Evolutionary conservation across 2,329 filamentous ascomycete species (phyloP).

Genomic region (Cercospora berteroae): DNA sequence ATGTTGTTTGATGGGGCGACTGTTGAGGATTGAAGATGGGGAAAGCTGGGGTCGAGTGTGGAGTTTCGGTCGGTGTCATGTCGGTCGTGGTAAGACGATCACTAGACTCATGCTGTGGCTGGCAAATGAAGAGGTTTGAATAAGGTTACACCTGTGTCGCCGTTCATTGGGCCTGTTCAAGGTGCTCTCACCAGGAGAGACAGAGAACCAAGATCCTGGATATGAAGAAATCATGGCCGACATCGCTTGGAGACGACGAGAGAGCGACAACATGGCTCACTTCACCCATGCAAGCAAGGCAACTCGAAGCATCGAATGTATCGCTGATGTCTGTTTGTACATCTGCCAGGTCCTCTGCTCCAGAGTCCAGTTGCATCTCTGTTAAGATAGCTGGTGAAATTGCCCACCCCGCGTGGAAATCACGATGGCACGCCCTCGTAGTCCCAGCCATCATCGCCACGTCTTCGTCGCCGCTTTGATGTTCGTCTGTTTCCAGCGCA

Average conservation of each 20-base stretch:
- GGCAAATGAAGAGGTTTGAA: not conserved
- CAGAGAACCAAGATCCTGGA: not conserved
- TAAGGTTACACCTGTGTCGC: not conserved
- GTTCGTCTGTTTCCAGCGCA: constrained; percentile 60
- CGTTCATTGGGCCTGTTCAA: not conserved
- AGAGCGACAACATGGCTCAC: not conserved
- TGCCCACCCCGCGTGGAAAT: not conserved
- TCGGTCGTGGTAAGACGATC: not conserved
- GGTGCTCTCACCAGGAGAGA: not conserved
- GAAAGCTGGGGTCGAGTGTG: not conserved
- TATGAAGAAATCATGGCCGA: not conserved
- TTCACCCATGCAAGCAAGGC: not conserved
- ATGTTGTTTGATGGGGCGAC: not conserved
- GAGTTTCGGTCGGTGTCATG: not conserved
- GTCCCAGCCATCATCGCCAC: constrained; percentile 56
- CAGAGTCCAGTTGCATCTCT: not conserved
- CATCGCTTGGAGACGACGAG: not conserved
- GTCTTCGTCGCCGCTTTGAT: constrained; percentile 49
- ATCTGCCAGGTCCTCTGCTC: not conserved
- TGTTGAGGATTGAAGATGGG: not conserved
- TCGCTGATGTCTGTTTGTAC: not conserved
- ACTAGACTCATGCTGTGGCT: not conserved
- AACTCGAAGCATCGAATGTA: not conserved
- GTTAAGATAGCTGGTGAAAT: not conserved
- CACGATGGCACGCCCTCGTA: constrained; percentile 64